Evolutionary conservation across 2,329 filamentous ascomycete species (phyloP), one percentile per base, ranked within the genome.

Genomic region (Camptophora hylomeconis): DNA sequence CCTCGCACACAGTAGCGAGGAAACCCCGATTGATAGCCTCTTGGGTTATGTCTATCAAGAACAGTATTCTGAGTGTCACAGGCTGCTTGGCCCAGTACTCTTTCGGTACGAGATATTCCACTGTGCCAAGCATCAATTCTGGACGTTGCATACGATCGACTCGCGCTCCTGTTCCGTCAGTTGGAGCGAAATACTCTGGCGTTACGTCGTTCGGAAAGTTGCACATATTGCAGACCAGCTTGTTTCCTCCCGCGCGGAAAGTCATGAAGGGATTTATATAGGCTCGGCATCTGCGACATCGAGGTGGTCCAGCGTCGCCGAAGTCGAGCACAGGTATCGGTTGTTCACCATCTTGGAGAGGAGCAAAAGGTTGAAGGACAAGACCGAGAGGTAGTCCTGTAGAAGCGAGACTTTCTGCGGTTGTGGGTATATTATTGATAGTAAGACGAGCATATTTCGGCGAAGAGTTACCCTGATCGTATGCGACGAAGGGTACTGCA

Each of bases 251-350:
- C 10, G 80, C 78, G 35, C 80, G 72, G 66, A 98, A 98, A 50
- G 86, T 80, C 89, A 98, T 95, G 52, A 98, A 98, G 2, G 89
- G 89, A 50, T 98, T 98, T 59, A 98, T 92, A 57, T 98, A 98
- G 9, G 87, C 80, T 50, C 89, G 72, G 61, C 89, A 98, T 58
- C 89, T 70, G 46, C 82, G 74, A 57, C 89, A 98, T 52, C 89
- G 72, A 13, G 89, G 89, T 21, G 89, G 89, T 0, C 89, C 89
- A 20, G 62, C 60, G 22, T 94, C 84, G 26, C 89, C 89, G 64
- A 95, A 98, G 57, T 98, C 89, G 14, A 98, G 67, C 4, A 98
- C 79, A 1, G 89, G 89, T 31, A 98, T 77, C 1, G 83, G 72
- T 26, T 78, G 67, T 57, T 98, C 89, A 29, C 89, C 87, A 14